Percentiles rank a stretch among this genome's conserved stretches.
phyloP scores from a whole-genome alignment of 1,284 basidiomycete species.

The Xanthoconium separans region DNA sequence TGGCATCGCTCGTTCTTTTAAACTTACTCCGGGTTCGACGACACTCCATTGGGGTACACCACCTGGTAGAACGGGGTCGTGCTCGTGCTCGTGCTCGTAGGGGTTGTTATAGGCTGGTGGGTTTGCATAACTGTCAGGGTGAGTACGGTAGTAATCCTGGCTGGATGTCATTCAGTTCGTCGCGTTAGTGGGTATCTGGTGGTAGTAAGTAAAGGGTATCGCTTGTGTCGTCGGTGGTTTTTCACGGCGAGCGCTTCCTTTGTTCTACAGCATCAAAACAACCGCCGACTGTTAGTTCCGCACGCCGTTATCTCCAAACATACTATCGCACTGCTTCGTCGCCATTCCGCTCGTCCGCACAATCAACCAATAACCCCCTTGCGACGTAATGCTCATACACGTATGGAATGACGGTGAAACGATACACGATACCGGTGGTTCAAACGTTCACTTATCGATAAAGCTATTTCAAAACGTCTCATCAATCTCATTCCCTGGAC shows the following conservation, averaged over 20 bases:
- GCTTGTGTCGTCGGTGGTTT: slow-evolving; percentile 19
- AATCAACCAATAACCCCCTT: background rate
- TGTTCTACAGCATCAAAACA: background rate
- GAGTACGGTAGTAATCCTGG: slow-evolving; percentile 24
- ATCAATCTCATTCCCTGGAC: too few species aligned
- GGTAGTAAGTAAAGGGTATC: background rate
- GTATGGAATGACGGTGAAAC: background rate
- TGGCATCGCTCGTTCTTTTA: slow-evolving; percentile 29
- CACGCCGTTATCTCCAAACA: background rate
- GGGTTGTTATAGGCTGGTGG: slow-evolving; percentile 6
- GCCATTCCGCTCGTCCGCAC: slow-evolving; percentile 4
- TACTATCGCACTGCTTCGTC: background rate
- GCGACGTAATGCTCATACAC: background rate
- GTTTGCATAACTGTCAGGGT: slow-evolving; percentile 15
- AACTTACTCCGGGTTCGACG: slow-evolving; percentile 15
- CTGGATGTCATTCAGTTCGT: slow-evolving; percentile 23
- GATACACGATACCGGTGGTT: too few species aligned
- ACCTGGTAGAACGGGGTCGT: slow-evolving; percentile 32
- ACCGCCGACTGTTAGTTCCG: background rate
- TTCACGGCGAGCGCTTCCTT: background rate
- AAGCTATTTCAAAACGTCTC: background rate
- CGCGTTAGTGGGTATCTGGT: slow-evolving; percentile 16
- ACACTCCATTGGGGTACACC: slow-evolving; percentile 29
- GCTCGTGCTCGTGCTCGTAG: slow-evolving; percentile 20
- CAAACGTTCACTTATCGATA: background rate